Conservation (phyloP, 768 basidiomycete species). For the Pleurotus cornucopiae region DNA sequence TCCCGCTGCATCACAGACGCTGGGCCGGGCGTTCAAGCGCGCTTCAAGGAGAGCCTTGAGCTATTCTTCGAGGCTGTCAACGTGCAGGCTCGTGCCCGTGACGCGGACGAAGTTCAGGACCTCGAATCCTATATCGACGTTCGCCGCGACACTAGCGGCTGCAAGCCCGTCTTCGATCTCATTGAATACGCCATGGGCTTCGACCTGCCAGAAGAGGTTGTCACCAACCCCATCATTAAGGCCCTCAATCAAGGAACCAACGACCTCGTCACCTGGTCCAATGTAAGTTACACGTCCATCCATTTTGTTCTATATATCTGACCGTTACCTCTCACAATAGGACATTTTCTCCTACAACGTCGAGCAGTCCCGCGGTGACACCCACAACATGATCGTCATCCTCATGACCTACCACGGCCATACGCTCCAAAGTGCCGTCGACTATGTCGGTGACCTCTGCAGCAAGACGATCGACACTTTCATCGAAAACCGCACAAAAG, state of each 20-base stretch:
- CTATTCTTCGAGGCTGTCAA: constrained; percentile 68
- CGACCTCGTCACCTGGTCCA: constrained; percentile 81
- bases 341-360: constrained; percentile 76
- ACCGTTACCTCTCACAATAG: constrained; percentile 26
- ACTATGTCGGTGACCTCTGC: constrained; percentile 62
- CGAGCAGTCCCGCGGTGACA: constrained; percentile 66
- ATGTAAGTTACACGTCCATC: constrained; percentile 38
- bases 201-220: constrained; percentile 67
- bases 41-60: constrained; percentile 67
- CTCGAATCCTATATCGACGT: constrained; percentile 71
- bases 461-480: constrained; percentile 50
- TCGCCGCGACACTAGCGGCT: constrained; percentile 56
- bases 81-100: constrained; percentile 57
- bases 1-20: constrained; percentile 54
- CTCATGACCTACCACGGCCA: constrained; percentile 59
- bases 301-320: neutral
- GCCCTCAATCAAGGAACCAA: constrained; percentile 69
- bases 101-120: constrained; percentile 51
- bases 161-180: constrained; percentile 72
- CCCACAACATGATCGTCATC: constrained; percentile 71
- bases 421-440: constrained; percentile 56
- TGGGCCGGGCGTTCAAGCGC: constrained; percentile 52
- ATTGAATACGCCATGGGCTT: constrained; percentile 73
- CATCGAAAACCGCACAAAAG: constrained; percentile 33
- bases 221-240: constrained; percentile 57